Base-by-base conservation (phyloP, 768 basidiomycete genomes). In the Boletus speciosus region DNA sequence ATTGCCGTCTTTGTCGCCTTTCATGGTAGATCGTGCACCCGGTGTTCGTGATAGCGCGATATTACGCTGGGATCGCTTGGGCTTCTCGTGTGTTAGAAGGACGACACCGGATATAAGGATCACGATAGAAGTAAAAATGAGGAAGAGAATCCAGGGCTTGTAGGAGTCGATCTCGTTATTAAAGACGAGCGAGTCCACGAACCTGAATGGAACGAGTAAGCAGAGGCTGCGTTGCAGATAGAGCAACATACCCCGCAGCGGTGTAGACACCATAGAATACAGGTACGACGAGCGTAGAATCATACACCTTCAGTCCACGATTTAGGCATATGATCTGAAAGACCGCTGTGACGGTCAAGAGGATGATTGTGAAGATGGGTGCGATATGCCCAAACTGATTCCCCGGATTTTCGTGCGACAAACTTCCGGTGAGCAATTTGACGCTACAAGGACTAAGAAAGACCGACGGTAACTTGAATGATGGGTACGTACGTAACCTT, bases 181-280 rank as follows among this genome's bases (percentile, higher is more conserved):
- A 71, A 96, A 97, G 16, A 90, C 61, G 62, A 86, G 71, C 10
- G 84, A 85, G 62, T 87, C 77, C 54, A 88, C 65, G 71, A 85
- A 85, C 16, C 81, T 82, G 37, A 19, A 35, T 6, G 15, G 8
- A 25, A 44, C 50, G 36, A 31, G 49, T 65, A 15, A 62, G 41
- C 52, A 49, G 10, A 47, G 36, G 40, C 51, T 25, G 48, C 21
- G 36, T 23, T 7, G 1, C 10, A 27, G 34, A 29, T 21, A 16
- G 49, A n/a, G n/a, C 3, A 36, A 72, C 79, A 42, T 66, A 90
- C 82, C 91, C 90, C 23, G 82, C 79, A 3, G 88, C 88, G 0
- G 92, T 94, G 65, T 94, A 95, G 10, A 93, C 85, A 10, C 93
- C 93, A 66, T 96, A 98, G 68, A 98, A 97, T 14, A 95, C 86